phyloP scores from a whole-genome alignment of 768 basidiomycete genomes.

The Tulasnella sp. region DNA sequence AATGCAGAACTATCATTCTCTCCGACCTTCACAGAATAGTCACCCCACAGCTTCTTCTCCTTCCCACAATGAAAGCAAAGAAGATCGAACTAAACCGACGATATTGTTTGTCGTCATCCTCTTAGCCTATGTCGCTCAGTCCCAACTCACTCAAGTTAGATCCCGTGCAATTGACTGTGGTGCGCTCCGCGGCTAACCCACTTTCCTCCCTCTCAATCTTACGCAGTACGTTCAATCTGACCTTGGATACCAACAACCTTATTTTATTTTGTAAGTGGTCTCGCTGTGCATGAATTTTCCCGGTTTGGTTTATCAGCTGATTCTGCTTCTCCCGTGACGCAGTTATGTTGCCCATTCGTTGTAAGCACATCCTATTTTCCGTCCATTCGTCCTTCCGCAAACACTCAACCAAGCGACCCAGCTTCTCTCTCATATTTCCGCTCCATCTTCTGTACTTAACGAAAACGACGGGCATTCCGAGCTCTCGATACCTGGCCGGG shows the following conservation, averaged over 20 bases:
- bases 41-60: background rate
- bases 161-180: background rate
- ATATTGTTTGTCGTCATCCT: conserved; percentile 24
- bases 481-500: conserved; percentile 43
- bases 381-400: background rate
- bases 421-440: conserved; percentile 69
- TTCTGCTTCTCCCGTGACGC: conserved; percentile 28
- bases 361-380: background rate
- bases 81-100: background rate
- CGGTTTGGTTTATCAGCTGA: background rate
- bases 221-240: conserved; percentile 68
- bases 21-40: background rate
- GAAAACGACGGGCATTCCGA: conserved; percentile 42
- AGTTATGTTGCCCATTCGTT: conserved; percentile 80
- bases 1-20: background rate
- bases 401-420: conserved; percentile 12
- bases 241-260: conserved; percentile 76
- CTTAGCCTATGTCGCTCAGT: conserved; percentile 64
- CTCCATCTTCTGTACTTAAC: conserved; percentile 68
- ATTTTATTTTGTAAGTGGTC: conserved; percentile 67
- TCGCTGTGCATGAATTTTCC: background rate
- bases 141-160: conserved; percentile 64
- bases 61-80: background rate
- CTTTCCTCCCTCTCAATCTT: background rate
- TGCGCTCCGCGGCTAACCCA: background rate